Conservation (phyloP, 371 early-diverging fungal genomes). For the Lichtheimia hyalospora region DNA sequence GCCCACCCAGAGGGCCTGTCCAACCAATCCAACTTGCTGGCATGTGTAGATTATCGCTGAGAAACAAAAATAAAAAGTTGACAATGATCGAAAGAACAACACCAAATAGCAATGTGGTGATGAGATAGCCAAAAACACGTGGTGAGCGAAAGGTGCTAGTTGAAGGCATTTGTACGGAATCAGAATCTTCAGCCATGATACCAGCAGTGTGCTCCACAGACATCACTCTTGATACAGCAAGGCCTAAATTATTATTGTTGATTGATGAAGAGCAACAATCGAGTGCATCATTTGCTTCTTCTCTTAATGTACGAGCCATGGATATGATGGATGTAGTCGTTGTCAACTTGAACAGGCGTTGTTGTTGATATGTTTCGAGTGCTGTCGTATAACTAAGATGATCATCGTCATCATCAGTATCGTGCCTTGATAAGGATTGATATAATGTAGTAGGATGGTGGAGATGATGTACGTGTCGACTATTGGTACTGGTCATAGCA, state of each 20-base stretch:
- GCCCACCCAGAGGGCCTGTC: conserved; percentile 36
- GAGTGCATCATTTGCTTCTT: conserved; percentile 40
- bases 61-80: conserved; percentile 38
- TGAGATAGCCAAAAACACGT: conserved; percentile 22
- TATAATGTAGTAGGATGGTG: neutral
- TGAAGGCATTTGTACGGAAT: neutral
- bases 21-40: conserved; percentile 31
- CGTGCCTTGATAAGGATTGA: neutral
- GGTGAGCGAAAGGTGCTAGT: conserved; percentile 6
- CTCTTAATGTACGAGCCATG: conserved; percentile 21
- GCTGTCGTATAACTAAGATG: neutral
- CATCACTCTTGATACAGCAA: conserved; percentile 34
- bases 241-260: conserved; percentile 22
- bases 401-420: neutral
- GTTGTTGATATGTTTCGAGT: neutral
- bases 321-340: neutral
- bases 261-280: conserved; percentile 1
- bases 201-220: conserved; percentile 32
- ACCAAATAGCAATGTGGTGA: conserved; percentile 32
- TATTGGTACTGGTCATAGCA: neutral
- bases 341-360: conserved; percentile 11
- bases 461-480: too few relatives aligned
- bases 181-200: neutral
- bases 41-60: conserved; percentile 27
- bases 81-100: conserved; percentile 36